Conservation (phyloP, 176 grass and related monocot genomes). For the Puccinellia tenuiflora region DNA sequence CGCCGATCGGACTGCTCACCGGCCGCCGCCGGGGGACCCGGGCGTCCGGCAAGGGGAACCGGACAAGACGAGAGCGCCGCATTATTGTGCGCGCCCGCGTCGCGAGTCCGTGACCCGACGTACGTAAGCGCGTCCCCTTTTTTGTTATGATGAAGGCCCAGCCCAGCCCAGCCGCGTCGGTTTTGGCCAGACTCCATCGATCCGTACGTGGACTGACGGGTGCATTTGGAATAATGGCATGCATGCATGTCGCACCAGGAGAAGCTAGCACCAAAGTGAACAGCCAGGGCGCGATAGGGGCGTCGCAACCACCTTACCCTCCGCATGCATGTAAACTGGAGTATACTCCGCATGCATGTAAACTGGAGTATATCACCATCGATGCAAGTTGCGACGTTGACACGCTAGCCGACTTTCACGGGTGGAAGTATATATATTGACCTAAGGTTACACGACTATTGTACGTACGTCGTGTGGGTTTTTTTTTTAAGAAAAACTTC, state of each 20-base stretch:
- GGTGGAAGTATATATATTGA: conserved; percentile 6
- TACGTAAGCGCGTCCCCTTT: too few relatives aligned
- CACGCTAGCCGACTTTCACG: background rate
- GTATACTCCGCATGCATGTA: background rate
- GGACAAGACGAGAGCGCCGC: background rate
- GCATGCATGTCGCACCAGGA: background rate
- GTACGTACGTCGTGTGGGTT: too few relatives aligned
- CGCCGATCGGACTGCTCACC: background rate
- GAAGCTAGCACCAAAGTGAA: background rate
- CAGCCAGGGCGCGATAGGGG: conserved; percentile 9
- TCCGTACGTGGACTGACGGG: background rate
- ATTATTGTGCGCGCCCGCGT: background rate
- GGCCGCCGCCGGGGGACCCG: background rate
- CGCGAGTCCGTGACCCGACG: background rate
- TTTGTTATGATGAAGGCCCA: too few relatives aligned
- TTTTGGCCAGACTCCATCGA: conserved; percentile 20
- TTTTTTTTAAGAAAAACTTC: too few relatives aligned
- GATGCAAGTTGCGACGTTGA: background rate
- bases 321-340: background rate
- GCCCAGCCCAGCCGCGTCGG: too few relatives aligned
- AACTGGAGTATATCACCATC: background rate
- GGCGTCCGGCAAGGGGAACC: background rate
- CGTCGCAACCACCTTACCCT: conserved; percentile 37
- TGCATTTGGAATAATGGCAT: background rate
- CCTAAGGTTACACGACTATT: too few relatives aligned